Base-by-base conservation (phyloP, 2,329 filamentous ascomycete species). In the Ilyonectria mors-panacis region DNA sequence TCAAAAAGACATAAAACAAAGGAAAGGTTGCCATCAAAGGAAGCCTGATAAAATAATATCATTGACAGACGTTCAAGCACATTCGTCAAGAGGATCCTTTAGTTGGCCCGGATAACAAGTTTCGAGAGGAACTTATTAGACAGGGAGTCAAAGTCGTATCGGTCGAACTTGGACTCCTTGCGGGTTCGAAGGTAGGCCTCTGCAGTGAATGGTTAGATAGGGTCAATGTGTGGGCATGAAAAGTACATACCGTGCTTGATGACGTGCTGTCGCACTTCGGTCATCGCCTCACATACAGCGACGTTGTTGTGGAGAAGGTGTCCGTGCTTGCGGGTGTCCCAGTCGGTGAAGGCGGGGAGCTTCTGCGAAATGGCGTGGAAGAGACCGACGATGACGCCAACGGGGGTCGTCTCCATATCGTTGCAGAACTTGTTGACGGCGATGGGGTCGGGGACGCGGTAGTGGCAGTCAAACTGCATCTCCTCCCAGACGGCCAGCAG, bases 281-380 rank as follows among this genome's bases (percentile, higher is more conserved):
- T 97, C 94, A 98, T 93, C 62, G 95, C 94, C 78, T 97, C 94
- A 83, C 95, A 98, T 56, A 98, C 94, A 72, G 95, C 94, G 26
- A 88, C 86, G 82, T 98, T 97, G 81, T 95, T 97, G 84, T 94
- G 93, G 67, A 98, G 89, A 58, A 97, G 85, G 75, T 97, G 93
- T 73, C 96, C 94, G 79, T 98, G 95, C 82, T 96, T 94, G 78
- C 89, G 86, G 13, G 94, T 96, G 78, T 98, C 94, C 95, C 95
- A 98, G 79, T 98, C 95, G 72, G 92, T 92, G 79, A 98, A 94
- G 21, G 94, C 88, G 5, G 95, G 95, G 48, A 98, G 88, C 85
- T 98, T 98, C 83, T 97, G 95, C 1, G 95, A 98, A 79, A 98
- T 98, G 81, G 95, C 95, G 76, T 97, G 94, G 90, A 98, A 98